Base-by-base conservation (phyloP, 164 flowering plant genomes). In the Aristolochia contorta region DNA sequence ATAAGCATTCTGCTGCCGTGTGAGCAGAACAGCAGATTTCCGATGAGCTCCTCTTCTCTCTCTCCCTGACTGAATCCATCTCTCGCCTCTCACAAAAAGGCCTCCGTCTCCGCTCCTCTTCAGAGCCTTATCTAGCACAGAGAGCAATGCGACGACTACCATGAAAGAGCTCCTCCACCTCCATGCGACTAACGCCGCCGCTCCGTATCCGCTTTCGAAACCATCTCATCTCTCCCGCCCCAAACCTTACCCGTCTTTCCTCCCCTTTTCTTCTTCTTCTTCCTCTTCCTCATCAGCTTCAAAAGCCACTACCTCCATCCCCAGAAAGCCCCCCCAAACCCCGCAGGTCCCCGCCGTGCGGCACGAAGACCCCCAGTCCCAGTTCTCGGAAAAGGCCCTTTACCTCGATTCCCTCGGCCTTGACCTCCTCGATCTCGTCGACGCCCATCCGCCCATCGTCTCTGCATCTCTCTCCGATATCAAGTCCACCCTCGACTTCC, bases 401-500 rank as follows among this genome's bases (percentile, higher is more conserved):
- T 93, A 71, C 77, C 68, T 93, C 4, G 99, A 93, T 54, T 89
- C 99, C 55, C 65, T 83, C 15, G 96, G 99, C 22, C 62, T 93
- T 6, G 99, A 93, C 72, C 69, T 79, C 61, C 57, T 85, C 73
- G 63, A 80, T 57, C 66, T 85, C 53, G 67, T 86, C 55, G 49
- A 66, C 43, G 23, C 66, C 60, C 78, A 80, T 66, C 89, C 92
- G 16, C 71, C 77, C 0, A 50, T 86, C 58, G 27, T 73, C 65
- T 66, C 84, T 16, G 48, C 82, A 4, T 56, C 86, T 0, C 71
- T 86, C 30, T 13, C 71, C 32, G 71, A 72, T 61, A 63, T 89
- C 72, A 78, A 74, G 69, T 70, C 87, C 62, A 69, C 77, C 19
- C 75, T 86, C 47, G 72, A 79, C 19, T 83, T 72, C 77, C 58